Base-by-base conservation (phyloP, 805 yeast species). In the Yamadazyma akitaensis region DNA sequence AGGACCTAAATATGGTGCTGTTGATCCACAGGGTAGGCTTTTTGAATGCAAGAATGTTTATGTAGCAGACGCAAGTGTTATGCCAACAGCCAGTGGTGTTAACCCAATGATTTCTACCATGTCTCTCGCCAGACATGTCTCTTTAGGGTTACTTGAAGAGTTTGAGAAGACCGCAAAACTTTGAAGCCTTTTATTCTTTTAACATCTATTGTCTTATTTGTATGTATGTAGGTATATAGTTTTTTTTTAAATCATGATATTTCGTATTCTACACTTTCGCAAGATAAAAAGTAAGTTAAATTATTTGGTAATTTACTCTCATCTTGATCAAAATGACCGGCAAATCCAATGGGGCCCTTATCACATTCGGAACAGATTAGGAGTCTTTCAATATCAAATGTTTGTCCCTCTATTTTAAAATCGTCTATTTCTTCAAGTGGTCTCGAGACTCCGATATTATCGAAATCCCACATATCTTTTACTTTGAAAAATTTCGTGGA, bases 331-430 rank as follows among this genome's bases (percentile, higher is more conserved):
- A 53, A 58, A 35, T 53, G 48, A 5, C 76, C 83, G 25, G 81
- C 89, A 66, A 76, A 82, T 17, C 95, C 95, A 16, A 86, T 55
- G 0, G 92, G 92, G 0, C 95, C 95, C 48, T 75, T 71, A 54
- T 85, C 91, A 65, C 95, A 86, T 50, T 83, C 90, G 5, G 89
- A 80, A 60, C 95, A 86, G 2, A 82, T 73, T 35, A 86, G 62
- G 40, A 80, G 70, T 44, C 89, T 67, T 40, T 75, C 76, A 18
- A 84, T 62, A 21, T 65, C 63, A 12, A 68, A 57, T 2, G 9
- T 13, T 10, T 46, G 17, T 18, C 42, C 53, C 26, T 47, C 47
- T 2, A 50, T 44, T 8, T 55, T 48, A 12, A 59, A 46, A 17
- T 62, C 64, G 5, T 56, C 51, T 40, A 60, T 60, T 35, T 54